phyloP scores from a whole-genome alignment of 2,329 filamentous ascomycete species.

The Diaporthe humulicola region DNA sequence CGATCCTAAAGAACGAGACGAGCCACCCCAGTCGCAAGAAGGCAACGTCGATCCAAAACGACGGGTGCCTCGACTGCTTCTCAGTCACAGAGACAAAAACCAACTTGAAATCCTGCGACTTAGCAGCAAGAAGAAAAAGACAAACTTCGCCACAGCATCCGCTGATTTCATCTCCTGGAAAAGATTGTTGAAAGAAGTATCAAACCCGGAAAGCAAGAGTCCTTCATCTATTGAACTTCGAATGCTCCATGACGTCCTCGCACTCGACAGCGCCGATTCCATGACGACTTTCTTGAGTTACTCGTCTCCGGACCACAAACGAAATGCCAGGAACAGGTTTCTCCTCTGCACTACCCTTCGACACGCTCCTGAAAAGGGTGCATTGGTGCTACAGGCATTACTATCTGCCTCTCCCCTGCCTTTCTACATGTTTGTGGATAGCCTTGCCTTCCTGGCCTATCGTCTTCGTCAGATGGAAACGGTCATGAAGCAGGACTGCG shows the following conservation, averaged over 20 bases:
- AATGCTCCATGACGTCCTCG: conserved; percentile 50
- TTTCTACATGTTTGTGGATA: conserved; percentile 42
- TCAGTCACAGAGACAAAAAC: neutral
- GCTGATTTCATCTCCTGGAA: conserved; percentile 14
- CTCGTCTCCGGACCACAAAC: conserved; percentile 42
- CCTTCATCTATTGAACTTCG: conserved; percentile 38
- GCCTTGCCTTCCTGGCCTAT: conserved; percentile 39
- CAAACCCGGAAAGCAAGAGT: neutral
- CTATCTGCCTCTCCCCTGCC: conserved; percentile 36
- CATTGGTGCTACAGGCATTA: conserved; percentile 42
- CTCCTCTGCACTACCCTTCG: conserved; percentile 51
- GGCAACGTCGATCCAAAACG: neutral
- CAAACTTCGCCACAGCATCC: neutral
- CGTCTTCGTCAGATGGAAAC: conserved; percentile 22
- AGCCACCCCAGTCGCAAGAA: neutral
- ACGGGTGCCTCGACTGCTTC: neutral
- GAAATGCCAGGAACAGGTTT: conserved; percentile 45
- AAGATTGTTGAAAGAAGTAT: neutral
- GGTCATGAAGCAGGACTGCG: neutral
- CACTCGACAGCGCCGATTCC: conserved; percentile 45
- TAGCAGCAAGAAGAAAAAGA: neutral
- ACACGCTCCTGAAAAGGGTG: conserved; percentile 39
- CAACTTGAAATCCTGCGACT: neutral
- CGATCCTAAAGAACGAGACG: neutral
- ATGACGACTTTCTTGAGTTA: conserved; percentile 52